Conservation (phyloP, 441 rosid species). For the Francoa sonchifolia region DNA sequence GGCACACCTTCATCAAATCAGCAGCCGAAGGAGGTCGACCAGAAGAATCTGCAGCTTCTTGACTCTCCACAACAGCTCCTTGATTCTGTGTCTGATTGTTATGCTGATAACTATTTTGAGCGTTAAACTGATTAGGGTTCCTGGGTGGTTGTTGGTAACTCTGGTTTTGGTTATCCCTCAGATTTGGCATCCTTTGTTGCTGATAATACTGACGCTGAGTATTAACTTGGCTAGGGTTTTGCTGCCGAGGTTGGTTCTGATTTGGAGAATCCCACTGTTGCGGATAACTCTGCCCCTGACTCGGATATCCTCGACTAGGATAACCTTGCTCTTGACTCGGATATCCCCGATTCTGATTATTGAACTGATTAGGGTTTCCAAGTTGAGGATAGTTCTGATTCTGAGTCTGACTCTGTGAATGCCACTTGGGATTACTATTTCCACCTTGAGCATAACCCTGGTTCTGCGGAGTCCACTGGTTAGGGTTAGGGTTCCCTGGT, state of each 20-base stretch:
- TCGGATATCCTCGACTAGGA: neutral
- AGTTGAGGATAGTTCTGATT: conserved; percentile 1
- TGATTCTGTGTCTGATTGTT: conserved; percentile 6
- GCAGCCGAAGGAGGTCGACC: conserved; percentile 22
- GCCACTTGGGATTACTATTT: conserved; percentile 18
- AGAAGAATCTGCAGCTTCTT: neutral
- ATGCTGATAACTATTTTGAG: conserved; percentile 15
- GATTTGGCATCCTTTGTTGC: neutral
- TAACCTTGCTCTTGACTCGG: neutral
- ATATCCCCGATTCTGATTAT: conserved; percentile 2
- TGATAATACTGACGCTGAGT: neutral
- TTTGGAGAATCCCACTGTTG: conserved; percentile 1
- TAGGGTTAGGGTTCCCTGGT: conserved; percentile 10
- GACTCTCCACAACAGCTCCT: conserved; percentile 2
- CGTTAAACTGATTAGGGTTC: neutral
- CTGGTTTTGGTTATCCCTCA: neutral
- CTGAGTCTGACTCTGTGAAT: conserved; percentile 5
- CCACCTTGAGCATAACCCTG: conserved; percentile 18
- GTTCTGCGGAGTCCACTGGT: conserved; percentile 21
- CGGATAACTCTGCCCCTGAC: neutral
- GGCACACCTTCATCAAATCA: conserved; percentile 44
- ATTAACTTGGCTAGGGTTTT: neutral
- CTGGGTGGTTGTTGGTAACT: conserved; percentile 1
- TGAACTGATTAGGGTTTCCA: conserved; percentile 17
- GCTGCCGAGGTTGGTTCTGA: neutral